Evolutionary conservation across 768 basidiomycete species (phyloP), one percentile per base, ranked within the genome.

Genomic region (Trametes cinnabarina): DNA sequence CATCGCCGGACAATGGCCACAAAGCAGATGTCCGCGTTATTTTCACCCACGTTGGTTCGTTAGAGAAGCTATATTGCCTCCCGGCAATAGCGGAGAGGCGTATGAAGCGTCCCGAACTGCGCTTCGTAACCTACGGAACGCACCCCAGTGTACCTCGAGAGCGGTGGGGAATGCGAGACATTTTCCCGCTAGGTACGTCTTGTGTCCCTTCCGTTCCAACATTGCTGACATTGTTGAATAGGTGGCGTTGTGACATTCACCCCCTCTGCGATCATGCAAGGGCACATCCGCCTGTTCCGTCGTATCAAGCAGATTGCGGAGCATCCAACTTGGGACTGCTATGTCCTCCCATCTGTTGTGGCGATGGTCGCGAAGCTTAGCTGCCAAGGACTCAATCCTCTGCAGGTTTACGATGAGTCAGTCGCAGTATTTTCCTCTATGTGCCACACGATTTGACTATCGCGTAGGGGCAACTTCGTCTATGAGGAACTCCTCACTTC

Each of bases 191-290:
- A 55, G 90, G 90, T 89, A 65, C 48, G 79, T 69, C 26, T 26
- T 15, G 55, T 32, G 34, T 35, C 22, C 26, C 3, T 23, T 44
- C 39, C 32, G 25, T 34, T 14, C 9, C 22, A 23, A 63, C n/a
- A n/a, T 43, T 17, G 11, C 25, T 35, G 49, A 28, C 30, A 28
- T 58, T 22, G 25, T 17, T 26, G 34, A 55, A 5, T 57, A 92
- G 90, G 90, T 47, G 90, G 90, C 3, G 71, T 92, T 60, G 78
- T 85, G 2, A 89, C 88, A 1, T 87, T 92, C 57, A 86, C 85
- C 17, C 79, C 89, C 1, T 73, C 73, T 51, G 86, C 82, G 19
- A 75, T 92, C 46, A 60, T 78, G 12, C 77, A 81, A 34, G 77
- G 86, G 65, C 81, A 83, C 5, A 50, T 76, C 34, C 81, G 76